Evolutionary conservation across 2,329 filamentous ascomycete species (phyloP), one percentile per base, ranked within the genome.

Genomic region (Orbilia blumenaviensis): DNA sequence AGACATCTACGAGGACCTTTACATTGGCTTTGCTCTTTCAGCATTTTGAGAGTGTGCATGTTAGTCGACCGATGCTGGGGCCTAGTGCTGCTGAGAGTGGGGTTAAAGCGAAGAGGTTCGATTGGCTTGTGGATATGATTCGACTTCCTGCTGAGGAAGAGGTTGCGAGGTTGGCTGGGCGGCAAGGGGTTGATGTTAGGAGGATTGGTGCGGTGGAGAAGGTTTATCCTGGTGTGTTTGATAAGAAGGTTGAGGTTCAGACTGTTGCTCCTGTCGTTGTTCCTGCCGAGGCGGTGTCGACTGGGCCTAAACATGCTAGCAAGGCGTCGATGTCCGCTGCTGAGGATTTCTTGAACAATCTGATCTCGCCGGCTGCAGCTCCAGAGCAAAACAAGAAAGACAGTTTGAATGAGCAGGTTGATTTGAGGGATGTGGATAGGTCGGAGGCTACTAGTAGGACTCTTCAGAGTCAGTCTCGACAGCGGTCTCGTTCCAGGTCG

Each of bases 81-180:
- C 79, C 60, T 79, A 81, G 44, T 61, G 72, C 72, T 2, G 80
- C 67, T 54, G 78, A 79, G 63, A 56, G 76, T 34, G 77, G 81
- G 10, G 74, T 80, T 14, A 79, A 80, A 60, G 66, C 77, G 21
- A 79, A 81, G 9, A 79, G 79, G 14, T 77, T 83, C 29, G 86
- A 89, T 79, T 90, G 88, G 88, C 86, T 86, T 73, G 84, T 84
- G 68, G 85, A 89, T 71, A 89, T 90, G 87, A 85, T 90, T 62
- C 85, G 87, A 78, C 82, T 90, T 46, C 88, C 88, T 0, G 85
- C 87, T 77, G 82, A 84, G 29, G 82, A 84, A 18, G 82, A 85
- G 64, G 84, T 89, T 44, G 82, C 82, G 21, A 84, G 84, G 23
- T 81, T 89, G 23, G 82, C 86, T 16, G 83, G 85, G 68, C 84